Evolutionary conservation across 768 basidiomycete genomes (phyloP), one percentile per base, ranked within the genome.

Genomic region (Auriculariales sp.): DNA sequence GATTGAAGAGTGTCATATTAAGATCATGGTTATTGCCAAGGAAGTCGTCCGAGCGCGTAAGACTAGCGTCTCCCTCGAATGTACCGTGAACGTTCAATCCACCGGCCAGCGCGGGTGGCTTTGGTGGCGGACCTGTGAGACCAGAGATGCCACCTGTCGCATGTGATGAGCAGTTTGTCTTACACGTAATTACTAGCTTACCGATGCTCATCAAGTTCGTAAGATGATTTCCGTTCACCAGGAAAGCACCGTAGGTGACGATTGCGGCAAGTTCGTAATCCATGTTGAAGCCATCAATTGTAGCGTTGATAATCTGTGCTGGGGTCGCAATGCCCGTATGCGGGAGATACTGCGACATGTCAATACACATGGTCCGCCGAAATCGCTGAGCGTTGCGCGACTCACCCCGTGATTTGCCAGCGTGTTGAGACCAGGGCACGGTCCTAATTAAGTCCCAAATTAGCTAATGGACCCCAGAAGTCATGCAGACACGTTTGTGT

Each of bases 341-440:
- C 5, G 51, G 51, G 19, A 52, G 47, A 19, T 47, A 52, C 51
- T 52, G 25, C n/a, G n/a, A 15, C 15, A 10, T 19, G 17, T 44
- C 17, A 44, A 11, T 4, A 15, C 9, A 36, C 22, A 6, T 15
- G 22, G 34, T 15, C 34, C n/a, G 22, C 22, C 9, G 9, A 36
- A 6, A 44, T 4, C 5, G 39, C 9, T 24, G 9, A 29, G 34
- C 28, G 15, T 5, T n/a, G 12, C 7, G 24, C 4, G n/a, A 5
- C 27, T 22, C 28, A 52, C 51, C 4, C 51, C 51, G 24, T 52
- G 51, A 2, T 27, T 29, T 17, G 51, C 51, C 11, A 52, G 47
- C 4, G 47, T 52, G 31, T 52, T 52, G n/a, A 52, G 33, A 2
- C 51, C 51, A 14, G 51, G 51, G 47, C 51, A 52, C 3, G 51